Percentiles rank a stretch among this genome's conserved stretches.
phyloP scores from a whole-genome alignment of 192 early-diverging fungal genomes.

The Rhizoclosmatium globosum region DNA sequence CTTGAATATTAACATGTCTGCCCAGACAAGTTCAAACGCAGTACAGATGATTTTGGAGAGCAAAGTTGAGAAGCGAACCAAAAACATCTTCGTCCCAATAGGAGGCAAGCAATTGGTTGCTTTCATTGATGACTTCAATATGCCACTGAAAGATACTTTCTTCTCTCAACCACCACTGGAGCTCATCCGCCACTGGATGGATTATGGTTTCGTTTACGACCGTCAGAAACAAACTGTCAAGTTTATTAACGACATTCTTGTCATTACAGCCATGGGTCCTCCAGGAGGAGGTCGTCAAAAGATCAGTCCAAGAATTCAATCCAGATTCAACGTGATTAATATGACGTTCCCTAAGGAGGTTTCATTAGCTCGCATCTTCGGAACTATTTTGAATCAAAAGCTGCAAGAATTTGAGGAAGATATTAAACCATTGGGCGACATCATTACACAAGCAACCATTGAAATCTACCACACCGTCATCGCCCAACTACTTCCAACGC shows the following conservation, averaged over 20 bases:
- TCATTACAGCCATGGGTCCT: conserved; percentile 64
- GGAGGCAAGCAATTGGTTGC: conserved; percentile 62
- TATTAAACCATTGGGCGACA: conserved; percentile 60
- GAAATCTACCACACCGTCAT: conserved; percentile 64
- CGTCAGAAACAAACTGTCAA: conserved; percentile 63
- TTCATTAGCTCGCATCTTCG: conserved; percentile 59
- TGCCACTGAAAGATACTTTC: conserved; percentile 70
- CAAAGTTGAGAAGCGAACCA: conserved; percentile 66
- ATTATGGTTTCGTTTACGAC: conserved; percentile 66
- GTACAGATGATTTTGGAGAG: conserved; percentile 64
- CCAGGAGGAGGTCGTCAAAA: conserved; percentile 66
- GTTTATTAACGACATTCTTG: conserved; percentile 61
- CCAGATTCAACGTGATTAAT: conserved; percentile 65
- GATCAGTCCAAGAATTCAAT: conserved; percentile 62
- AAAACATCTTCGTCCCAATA: conserved; percentile 67
- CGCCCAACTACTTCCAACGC: conserved; percentile 63
- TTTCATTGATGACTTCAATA: conserved; percentile 71
- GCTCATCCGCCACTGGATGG: conserved; percentile 65
- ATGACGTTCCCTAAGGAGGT: conserved; percentile 65
- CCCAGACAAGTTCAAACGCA: conserved; percentile 61
- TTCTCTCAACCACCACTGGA: conserved; percentile 70
- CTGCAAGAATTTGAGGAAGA: conserved; percentile 65
- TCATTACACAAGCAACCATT: conserved; percentile 62
- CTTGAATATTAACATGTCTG: conserved; percentile 64
- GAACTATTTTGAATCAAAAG: conserved; percentile 66